These are phyloP conservation scores for Sutorius australiensis DNA, from an alignment of 768 basidiomycete genomes.

Conservation along the genomic window DNA sequence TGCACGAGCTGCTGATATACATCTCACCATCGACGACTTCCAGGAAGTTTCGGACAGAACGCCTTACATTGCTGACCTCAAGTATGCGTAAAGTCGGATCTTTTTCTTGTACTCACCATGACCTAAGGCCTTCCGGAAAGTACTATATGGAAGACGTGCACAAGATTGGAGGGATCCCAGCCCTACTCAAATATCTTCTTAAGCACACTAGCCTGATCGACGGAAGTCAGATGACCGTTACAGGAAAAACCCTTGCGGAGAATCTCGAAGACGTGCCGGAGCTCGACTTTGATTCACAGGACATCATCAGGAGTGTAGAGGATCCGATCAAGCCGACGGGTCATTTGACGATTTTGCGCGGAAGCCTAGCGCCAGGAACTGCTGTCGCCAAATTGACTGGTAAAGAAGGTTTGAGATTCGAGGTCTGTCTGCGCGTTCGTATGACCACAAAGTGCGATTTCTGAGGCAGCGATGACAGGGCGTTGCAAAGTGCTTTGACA, in stretches of 20 bases:
- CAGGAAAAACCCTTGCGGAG: conserved; percentile 85
- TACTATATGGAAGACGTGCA: conserved; percentile 92
- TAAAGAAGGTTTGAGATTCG: conserved; percentile 83
- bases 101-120: conserved; percentile 3
- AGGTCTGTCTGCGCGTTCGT: conserved; percentile 42
- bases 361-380: conserved; percentile 83
- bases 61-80: conserved; percentile 82
- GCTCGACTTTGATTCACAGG: conserved; percentile 67
- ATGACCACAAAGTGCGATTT: not conserved
- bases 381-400: conserved; percentile 93
- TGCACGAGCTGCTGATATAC: conserved; percentile 73
- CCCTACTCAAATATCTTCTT: conserved; percentile 78
- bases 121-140: conserved; percentile 67
- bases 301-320: conserved; percentile 66
- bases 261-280: conserved; percentile 78
- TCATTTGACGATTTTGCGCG: conserved; percentile 81
- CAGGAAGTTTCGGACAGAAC: conserved; percentile 75
- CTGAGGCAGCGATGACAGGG: conserved; percentile 42
- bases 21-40: conserved; percentile 83
- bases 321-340: conserved; percentile 86
- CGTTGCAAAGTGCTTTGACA: conserved; percentile 73
- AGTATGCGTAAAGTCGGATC: conserved; percentile 37
- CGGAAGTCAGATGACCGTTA: conserved; percentile 82
- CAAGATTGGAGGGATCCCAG: conserved; percentile 79
- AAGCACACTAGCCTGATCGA: conserved; percentile 77